A percentile compares a stretch with the other conserved stretches of the same genome.
Conservation (phyloP, 768 basidiomycete genomes). For the Podaxis sp. region DNA sequence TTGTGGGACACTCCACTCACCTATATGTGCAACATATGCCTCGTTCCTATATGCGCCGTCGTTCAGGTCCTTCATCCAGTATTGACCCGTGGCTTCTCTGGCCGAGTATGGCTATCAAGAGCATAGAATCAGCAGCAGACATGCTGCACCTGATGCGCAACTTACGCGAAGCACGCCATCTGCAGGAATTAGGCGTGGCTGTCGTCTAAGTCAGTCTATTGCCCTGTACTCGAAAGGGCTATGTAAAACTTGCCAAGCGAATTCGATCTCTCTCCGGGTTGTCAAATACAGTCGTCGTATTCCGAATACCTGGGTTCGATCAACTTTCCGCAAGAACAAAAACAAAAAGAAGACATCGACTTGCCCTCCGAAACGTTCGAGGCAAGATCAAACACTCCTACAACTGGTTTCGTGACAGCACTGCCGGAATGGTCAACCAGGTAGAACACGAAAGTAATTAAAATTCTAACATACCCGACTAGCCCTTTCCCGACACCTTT, state of each 20-base stretch:
- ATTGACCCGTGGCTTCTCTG: constrained; percentile 91
- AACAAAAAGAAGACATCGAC: not conserved
- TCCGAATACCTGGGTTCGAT: constrained; percentile 73
- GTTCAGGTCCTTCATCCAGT: constrained; percentile 95
- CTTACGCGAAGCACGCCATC: constrained; percentile 88
- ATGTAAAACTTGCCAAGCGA: constrained; percentile 55
- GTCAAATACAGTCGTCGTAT: constrained; percentile 98
- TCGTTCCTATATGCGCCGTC: constrained; percentile 85
- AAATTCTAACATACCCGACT: constrained; percentile 65
- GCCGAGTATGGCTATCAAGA: constrained; percentile 74
- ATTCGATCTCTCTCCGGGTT: constrained; percentile 85
- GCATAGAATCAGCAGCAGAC: not conserved
- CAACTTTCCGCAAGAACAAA: not conserved
- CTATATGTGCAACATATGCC: constrained; percentile 88
- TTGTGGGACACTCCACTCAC: constrained; percentile 39
- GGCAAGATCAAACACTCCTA: constrained; percentile 95
- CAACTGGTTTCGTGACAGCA: constrained; percentile 92
- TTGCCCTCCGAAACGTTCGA: constrained; percentile 91
- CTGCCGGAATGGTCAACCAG: constrained; percentile 36
- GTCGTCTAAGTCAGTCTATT: constrained; percentile 3
- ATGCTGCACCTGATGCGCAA: constrained; percentile 10
- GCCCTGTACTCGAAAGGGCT: not conserved
- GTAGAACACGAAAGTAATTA: constrained; percentile 4
- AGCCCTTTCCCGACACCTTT: constrained; percentile 97
- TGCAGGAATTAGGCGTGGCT: constrained; percentile 84